Evolutionary conservation across 768 basidiomycete species (phyloP), one percentile per base, ranked within the genome.

Genomic region (Gloeophyllum trabeum): DNA sequence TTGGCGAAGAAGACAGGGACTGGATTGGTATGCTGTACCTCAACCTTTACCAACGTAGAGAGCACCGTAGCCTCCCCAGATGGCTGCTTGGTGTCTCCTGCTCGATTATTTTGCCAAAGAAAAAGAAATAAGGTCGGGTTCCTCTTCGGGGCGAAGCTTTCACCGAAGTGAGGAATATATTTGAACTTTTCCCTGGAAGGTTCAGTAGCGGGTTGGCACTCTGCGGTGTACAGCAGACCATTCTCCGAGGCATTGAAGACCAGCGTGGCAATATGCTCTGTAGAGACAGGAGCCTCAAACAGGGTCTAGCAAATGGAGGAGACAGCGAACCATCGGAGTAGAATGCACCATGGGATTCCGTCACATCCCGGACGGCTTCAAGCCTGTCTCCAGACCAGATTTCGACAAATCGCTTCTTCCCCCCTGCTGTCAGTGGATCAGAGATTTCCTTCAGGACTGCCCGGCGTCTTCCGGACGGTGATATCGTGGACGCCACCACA

Each of bases 81-180:
- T n/a, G n/a, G n/a, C n/a, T n/a, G n/a, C n/a, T n/a, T n/a, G n/a
- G n/a, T n/a, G n/a, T n/a, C n/a, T n/a, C n/a, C n/a, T n/a, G n/a
- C n/a, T n/a, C n/a, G n/a, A n/a, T n/a, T n/a, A n/a, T n/a, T n/a
- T n/a, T n/a, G n/a, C 71, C 76, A 80, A 6, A 60, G 60, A 39
- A 79, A 65, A 10, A 83, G 39, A 51, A 77, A 85, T 5, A 75
- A 55, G 0, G 61, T 60, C 1, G 83, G 77, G 3, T 62, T 58
- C 44, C 66, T 70, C 52, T 70, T 76, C 3, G 69, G 70, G 3
- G 55, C 53, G n/a, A 80, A 53, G 4, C 68, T 67, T 56, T 87
- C 83, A 0, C 83, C 84, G 45, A 81, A 75, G 35, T 70, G 64
- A 4, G 81, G 79, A 1, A 51, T 61, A 53, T 70, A 85, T 20